Conservation (phyloP, 306 rosid species). For the Cucurbita ficifolia region DNA sequence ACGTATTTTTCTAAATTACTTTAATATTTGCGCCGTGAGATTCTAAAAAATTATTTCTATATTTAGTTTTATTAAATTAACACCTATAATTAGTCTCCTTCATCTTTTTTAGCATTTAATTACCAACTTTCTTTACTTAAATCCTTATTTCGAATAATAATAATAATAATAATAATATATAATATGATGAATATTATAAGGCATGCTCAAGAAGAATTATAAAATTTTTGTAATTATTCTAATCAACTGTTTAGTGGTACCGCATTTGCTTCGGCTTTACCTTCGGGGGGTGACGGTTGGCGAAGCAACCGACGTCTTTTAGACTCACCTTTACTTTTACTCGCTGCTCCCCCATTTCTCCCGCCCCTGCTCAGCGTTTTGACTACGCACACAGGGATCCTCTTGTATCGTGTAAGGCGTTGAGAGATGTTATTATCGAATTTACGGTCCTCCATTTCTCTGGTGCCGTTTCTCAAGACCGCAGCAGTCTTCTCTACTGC, state of each 20-base stretch:
- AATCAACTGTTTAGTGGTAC: too few species aligned
- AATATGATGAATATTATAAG: too few species aligned
- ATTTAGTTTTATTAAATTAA: neutral
- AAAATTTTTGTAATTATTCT: too few species aligned
- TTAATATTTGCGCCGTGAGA: neutral
- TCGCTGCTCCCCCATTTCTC: neutral
- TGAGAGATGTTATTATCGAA: slow-evolving; percentile 3
- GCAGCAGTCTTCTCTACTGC: slow-evolving; percentile 11
- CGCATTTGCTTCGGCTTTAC: too few species aligned
- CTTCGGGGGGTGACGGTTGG: too few species aligned
- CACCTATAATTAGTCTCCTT: neutral
- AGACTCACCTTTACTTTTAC: neutral
- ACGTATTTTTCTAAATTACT: neutral
- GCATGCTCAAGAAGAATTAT: too few species aligned
- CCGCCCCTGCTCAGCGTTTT: neutral
- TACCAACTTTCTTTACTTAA: neutral
- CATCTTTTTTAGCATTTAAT: neutral
- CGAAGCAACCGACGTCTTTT: neutral
- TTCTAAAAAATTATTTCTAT: neutral
- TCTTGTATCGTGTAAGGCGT: slow-evolving; percentile 8
- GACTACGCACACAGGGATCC: neutral
- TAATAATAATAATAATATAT: too few species aligned
- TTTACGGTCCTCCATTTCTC: slow-evolving; percentile 22
- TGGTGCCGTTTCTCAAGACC: slow-evolving; percentile 1
- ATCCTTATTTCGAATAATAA: too few species aligned